A percentile compares a stretch with the other conserved stretches of the same genome.
Evolutionary conservation across 768 basidiomycete species (phyloP).

Genomic region (Cystoderma amianthinum): DNA sequence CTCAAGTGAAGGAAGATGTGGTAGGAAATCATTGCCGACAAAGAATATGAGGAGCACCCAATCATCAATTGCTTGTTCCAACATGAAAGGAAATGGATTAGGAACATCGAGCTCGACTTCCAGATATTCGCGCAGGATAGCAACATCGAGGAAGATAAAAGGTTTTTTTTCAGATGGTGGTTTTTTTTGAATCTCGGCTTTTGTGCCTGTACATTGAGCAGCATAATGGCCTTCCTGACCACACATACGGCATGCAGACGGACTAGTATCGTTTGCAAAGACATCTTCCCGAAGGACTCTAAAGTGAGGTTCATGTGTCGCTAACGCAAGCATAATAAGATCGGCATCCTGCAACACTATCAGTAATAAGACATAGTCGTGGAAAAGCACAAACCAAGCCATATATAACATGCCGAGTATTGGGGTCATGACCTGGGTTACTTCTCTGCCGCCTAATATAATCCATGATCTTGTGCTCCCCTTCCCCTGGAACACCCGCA

Average conservation of each 20-base stretch:
- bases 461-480: slow-evolving; percentile 99
- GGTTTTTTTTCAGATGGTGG: slow-evolving; percentile 79
- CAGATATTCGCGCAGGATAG: slow-evolving; percentile 93
- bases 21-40: slow-evolving; percentile 99
- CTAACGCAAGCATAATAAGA: slow-evolving; percentile 96
- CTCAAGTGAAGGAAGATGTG: slow-evolving; percentile 96
- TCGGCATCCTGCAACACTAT: slow-evolving; percentile 78
- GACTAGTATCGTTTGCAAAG: slow-evolving; percentile 75
- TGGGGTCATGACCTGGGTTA: slow-evolving; percentile 88
- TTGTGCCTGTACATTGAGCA: slow-evolving; percentile 84
- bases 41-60: slow-evolving; percentile 99
- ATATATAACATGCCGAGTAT: slow-evolving; percentile 95
- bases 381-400: slow-evolving; percentile 63
- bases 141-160: slow-evolving; percentile 98
- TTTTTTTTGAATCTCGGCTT: slow-evolving; percentile 64
- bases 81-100: slow-evolving; percentile 80
- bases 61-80: slow-evolving; percentile 98
- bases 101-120: slow-evolving; percentile 89
- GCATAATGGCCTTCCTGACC: slow-evolving; percentile 94
- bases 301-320: slow-evolving; percentile 98
- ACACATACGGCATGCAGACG: slow-evolving; percentile 82
- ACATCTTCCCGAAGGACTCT: slow-evolving; percentile 97
- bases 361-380: not conserved
- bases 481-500: slow-evolving; percentile 95
- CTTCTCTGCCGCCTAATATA: slow-evolving; percentile 87